These are phyloP conservation scores for Penicillium vulpinum DNA, from an alignment of 2,329 filamentous ascomycete genomes.

Conservation along the genomic window DNA sequence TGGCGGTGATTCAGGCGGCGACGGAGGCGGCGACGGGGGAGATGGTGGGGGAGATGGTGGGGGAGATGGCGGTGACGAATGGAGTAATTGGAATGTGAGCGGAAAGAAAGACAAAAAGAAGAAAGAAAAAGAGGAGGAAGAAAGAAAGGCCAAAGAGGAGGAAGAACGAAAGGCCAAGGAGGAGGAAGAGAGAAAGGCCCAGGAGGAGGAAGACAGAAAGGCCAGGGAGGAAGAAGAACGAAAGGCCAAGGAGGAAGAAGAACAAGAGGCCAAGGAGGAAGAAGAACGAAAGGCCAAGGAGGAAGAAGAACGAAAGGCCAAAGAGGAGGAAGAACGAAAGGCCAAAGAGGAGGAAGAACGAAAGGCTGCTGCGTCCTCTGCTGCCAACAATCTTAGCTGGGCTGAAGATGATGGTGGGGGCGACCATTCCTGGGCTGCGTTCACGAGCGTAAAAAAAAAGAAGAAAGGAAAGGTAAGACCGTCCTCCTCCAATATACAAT, in stretches of 20 bases:
- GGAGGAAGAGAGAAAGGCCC: slow-evolving; percentile 31
- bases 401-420: slow-evolving; percentile 43
- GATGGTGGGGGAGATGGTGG: slow-evolving; percentile 43
- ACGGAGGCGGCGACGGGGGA: slow-evolving; percentile 34
- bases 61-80: slow-evolving; percentile 42
- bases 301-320: slow-evolving; percentile 22
- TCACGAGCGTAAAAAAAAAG: slow-evolving; percentile 52
- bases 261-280: slow-evolving; percentile 30
- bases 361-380: slow-evolving; percentile 34
- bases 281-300: too few species aligned
- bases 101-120: slow-evolving; percentile 32
- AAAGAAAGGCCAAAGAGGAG: slow-evolving; percentile 26
- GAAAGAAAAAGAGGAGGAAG: slow-evolving; percentile 37
- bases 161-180: slow-evolving; percentile 25
- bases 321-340: slow-evolving; percentile 32
- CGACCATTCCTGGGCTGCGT: slow-evolving; percentile 56
- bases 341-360: slow-evolving; percentile 30
- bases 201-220: slow-evolving; percentile 27
- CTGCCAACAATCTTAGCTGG: slow-evolving; percentile 44
- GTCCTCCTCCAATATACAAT: background rate
- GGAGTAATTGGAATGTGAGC: slow-evolving; percentile 41
- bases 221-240: slow-evolving; percentile 19
- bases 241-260: slow-evolving; percentile 19
- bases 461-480: slow-evolving; percentile 57
- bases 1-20: slow-evolving; percentile 31